Percentiles rank a stretch among this genome's conserved stretches.
These are phyloP conservation scores for Ceratocystis lukuohia DNA, from an alignment of 2,329 filamentous ascomycete species.

Conservation along the genomic window DNA sequence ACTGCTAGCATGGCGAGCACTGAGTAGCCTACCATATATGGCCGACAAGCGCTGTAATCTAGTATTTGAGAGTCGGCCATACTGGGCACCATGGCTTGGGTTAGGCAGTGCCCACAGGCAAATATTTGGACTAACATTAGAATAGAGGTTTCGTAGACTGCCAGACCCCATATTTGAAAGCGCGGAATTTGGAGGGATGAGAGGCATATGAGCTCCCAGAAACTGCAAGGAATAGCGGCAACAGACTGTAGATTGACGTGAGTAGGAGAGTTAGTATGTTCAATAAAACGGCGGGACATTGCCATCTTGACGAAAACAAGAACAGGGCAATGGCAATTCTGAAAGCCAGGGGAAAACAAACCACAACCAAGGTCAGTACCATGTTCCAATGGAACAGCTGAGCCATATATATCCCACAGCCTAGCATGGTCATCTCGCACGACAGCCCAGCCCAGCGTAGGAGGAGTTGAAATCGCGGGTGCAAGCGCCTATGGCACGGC, in stretches of 20 bases:
- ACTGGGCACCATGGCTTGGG: neutral
- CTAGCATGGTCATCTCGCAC: neutral
- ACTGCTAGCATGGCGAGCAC: neutral
- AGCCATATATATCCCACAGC: neutral
- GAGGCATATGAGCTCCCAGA: constrained; percentile 3
- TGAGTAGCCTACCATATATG: neutral
- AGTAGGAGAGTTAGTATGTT: neutral
- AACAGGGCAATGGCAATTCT: neutral
- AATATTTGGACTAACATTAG: neutral
- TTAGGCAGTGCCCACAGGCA: neutral
- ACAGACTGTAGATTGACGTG: neutral
- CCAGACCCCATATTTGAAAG: neutral
- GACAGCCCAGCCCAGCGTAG: neutral
- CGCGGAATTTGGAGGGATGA: constrained; percentile 1
- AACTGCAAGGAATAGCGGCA: neutral
- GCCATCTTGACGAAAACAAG: neutral
- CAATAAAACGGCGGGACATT: neutral
- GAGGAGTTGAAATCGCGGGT: neutral
- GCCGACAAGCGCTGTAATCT: neutral
- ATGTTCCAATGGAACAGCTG: neutral
- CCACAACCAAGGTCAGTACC: neutral
- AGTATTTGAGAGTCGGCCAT: neutral
- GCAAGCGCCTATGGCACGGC: neutral
- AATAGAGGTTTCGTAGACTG: neutral
- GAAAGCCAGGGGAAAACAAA: neutral